Percentiles rank a stretch among this genome's conserved stretches.
Evolutionary conservation across 495 filamentous ascomycete species (phyloP).

Genomic region (Penicillium angulare): DNA sequence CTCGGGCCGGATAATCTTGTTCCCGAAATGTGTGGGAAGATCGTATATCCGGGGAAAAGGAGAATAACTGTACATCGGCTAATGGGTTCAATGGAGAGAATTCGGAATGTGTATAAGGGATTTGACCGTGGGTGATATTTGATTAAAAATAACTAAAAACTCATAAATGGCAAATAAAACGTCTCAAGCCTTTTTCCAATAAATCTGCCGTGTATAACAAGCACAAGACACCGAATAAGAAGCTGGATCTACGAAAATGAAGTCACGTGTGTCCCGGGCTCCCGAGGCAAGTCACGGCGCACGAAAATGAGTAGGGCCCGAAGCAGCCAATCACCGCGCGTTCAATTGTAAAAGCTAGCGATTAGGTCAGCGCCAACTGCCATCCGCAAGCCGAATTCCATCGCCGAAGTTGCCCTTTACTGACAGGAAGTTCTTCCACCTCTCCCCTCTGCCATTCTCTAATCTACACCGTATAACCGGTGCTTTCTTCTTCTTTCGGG

Average conservation of each 20-base stretch:
- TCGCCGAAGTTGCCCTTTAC: slow-evolving; percentile 19
- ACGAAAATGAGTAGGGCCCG: slow-evolving; percentile 7
- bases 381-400: slow-evolving; percentile 31
- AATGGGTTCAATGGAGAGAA: too few species aligned
- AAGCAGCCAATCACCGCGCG: slow-evolving; percentile 3
- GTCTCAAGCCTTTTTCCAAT: too few species aligned
- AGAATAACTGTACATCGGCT: background rate
- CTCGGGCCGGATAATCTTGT: background rate
- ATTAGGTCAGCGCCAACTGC: slow-evolving; percentile 45
- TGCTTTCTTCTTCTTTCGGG: slow-evolving; percentile 22
- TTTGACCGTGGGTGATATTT: too few species aligned
- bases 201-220: too few species aligned
- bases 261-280: slow-evolving; percentile 30
- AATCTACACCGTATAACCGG: slow-evolving; percentile 17
- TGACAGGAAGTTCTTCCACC: slow-evolving; percentile 21
- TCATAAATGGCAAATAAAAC: too few species aligned
- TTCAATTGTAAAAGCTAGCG: slow-evolving; percentile 7
- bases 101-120: too few species aligned
- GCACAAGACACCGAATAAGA: too few species aligned
- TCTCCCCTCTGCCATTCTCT: slow-evolving; percentile 26
- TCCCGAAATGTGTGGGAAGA: background rate
- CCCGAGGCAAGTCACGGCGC: slow-evolving; percentile 2
- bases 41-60: slow-evolving; percentile 4
- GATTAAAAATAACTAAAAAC: too few species aligned
- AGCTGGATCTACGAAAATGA: slow-evolving; percentile 26